Evolutionary conservation across 1,139 yeast species (phyloP).

Genomic region (Tardiomyces blankii): DNA sequence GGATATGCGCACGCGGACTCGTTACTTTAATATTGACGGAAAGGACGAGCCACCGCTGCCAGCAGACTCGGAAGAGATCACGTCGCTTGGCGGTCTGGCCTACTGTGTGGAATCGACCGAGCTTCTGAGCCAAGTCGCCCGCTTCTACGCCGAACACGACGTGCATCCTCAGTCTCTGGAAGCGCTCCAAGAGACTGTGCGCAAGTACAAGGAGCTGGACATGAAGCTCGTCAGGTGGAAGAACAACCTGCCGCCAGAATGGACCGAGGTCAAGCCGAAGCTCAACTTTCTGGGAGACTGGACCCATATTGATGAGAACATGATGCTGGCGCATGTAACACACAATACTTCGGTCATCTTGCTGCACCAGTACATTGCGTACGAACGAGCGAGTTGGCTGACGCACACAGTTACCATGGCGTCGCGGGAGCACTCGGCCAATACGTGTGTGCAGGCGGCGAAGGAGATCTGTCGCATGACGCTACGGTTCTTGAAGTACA

Average conservation of each 20-base stretch:
- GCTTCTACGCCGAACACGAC: conserved; percentile 7
- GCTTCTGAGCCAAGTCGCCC: conserved; percentile 10
- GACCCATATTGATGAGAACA: conserved; percentile 12
- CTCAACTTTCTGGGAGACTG: conserved; percentile 3
- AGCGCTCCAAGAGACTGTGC: conserved; percentile 9
- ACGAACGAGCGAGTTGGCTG: conserved; percentile 6
- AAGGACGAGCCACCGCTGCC: conserved; percentile 2
- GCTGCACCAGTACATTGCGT: conserved; percentile 16
- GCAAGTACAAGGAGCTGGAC: conserved; percentile 10
- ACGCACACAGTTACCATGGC: conserved; percentile 5
- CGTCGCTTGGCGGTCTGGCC: conserved; percentile 15
- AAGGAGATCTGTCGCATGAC: conserved; percentile 13
- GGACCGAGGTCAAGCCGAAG: conserved; percentile 8
- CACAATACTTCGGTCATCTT: conserved; percentile 17
- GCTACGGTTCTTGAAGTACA: conserved; percentile 7
- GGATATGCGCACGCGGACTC: conserved; percentile 7
- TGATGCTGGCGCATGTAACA: conserved; percentile 17
- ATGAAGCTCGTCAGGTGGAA: conserved; percentile 15
- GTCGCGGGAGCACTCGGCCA: conserved; percentile 6
- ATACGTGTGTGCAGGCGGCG: conserved; percentile 13
- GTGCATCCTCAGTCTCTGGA: not conserved
- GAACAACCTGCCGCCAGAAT: conserved; percentile 10
- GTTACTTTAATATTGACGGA: conserved; percentile 12
- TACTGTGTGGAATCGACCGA: conserved; percentile 17
- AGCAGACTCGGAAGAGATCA: not conserved